A percentile compares a stretch with the other conserved stretches of the same genome.
Evolutionary conservation across 139 green algal genomes (phyloP).

Genomic region (Tetraselmis striata): DNA sequence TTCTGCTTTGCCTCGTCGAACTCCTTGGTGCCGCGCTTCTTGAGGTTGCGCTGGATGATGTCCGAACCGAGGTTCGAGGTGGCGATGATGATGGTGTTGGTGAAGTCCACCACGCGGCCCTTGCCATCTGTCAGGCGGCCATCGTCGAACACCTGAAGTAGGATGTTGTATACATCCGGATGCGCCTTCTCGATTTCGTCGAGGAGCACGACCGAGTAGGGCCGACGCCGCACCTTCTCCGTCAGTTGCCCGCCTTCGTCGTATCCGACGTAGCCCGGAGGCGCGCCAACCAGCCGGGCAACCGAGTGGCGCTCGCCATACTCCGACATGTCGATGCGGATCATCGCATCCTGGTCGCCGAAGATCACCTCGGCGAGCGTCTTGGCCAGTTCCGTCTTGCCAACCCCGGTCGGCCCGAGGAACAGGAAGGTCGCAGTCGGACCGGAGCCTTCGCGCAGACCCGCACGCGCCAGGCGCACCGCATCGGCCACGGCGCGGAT

Average conservation of each 20-base stretch:
- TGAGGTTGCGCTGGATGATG: too few species aligned
- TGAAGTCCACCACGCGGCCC: constrained; percentile 88
- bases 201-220: constrained; percentile 99
- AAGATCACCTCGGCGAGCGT: constrained; percentile 98
- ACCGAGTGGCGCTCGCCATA: constrained; percentile 99
- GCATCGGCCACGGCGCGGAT: constrained; percentile 82
- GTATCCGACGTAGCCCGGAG: constrained; percentile 98
- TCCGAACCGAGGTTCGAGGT: too few species aligned
- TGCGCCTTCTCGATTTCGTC: constrained; percentile 99
- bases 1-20: too few species aligned
- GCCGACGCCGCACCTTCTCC: constrained; percentile 80
- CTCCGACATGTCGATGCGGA: constrained; percentile 98
- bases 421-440: constrained; percentile 98
- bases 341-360: constrained; percentile 92
- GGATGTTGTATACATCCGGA: constrained; percentile 99
- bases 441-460: constrained; percentile 97
- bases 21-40: too few species aligned
- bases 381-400: constrained; percentile 99
- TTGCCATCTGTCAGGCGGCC: constrained; percentile 77
- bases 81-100: constrained; percentile 93
- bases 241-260: constrained; percentile 97
- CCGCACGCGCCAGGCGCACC: constrained; percentile 90
- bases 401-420: constrained; percentile 73
- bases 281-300: constrained; percentile 97
- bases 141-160: constrained; percentile 87